Evolutionary conservation across 495 filamentous ascomycete species (phyloP), one percentile per base, ranked within the genome.

Genomic region (Aspergillus sclerotioniger): DNA sequence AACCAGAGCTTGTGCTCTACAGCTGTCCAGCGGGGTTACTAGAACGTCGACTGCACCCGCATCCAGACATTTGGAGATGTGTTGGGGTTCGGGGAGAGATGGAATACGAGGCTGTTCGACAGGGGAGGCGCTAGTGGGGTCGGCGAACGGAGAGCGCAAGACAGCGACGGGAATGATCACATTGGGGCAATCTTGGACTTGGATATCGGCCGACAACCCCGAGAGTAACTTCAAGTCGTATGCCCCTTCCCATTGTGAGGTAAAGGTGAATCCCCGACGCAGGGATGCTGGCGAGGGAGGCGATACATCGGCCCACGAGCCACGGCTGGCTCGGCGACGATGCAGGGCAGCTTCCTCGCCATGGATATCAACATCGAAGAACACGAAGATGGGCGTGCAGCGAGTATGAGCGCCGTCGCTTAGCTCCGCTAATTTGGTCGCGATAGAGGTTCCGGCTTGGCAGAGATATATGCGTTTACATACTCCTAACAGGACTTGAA

Each of bases 31-130:
- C 6, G 93, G 92, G 60, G 86, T 89, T 1, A 83, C 80, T 56
- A 96, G 73, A 57, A 96, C 89, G 76, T 96, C 93, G 17, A 88
- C 76, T 10, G 93, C 93, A 47, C 93, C 93, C 20, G 84, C 84
- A 66, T 96, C 91, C 12, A 98, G 72, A 71, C 88, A 94, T 61
- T 78, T 82, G 54, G 87, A 80, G 44, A 82, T 73, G 17, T 80
- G 74, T 35, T 76, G 70, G 17, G 78, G 72, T 43, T 80, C 74
- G 15, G 75, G 61, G 6, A 71, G 66, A 35, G 53, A 56, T 20
- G 72, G 44, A 7, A 56, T 48, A 45, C 78, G 67, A 54, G 29
- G 65, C 61, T 60, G 77, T 67, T 68, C 78, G 71, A 66, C 77
- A 64, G 46, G 71, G 57, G 55, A 25, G 25, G 46, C 39, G 51